Conservation (phyloP, 2,329 filamentous ascomycete genomes). For the Beauveria varroae region DNA sequence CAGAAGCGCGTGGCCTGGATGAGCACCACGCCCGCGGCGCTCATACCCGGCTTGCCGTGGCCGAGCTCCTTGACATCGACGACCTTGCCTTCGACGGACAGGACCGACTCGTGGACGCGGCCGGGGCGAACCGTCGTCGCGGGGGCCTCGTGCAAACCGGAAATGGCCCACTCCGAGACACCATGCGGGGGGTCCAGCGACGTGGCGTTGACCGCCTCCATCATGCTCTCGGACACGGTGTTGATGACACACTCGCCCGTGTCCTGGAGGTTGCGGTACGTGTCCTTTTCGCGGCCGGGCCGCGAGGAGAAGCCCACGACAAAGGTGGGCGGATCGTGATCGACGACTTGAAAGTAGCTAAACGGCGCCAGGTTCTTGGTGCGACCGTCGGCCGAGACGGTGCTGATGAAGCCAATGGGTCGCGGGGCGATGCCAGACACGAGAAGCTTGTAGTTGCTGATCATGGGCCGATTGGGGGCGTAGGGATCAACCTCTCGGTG, state of each 20-base stretch:
- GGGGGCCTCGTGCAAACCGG: constrained; percentile 36
- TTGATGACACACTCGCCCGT: constrained; percentile 71
- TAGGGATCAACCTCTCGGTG: constrained; percentile 76
- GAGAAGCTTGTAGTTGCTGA: constrained; percentile 78
- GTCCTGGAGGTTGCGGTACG: constrained; percentile 62
- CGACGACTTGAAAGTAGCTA: constrained; percentile 71
- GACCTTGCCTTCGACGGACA: constrained; percentile 21
- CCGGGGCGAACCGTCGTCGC: constrained; percentile 19
- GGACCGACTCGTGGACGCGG: constrained; percentile 20
- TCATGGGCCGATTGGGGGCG: constrained; percentile 56
- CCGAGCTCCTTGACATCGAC: constrained; percentile 22
- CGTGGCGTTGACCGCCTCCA: constrained; percentile 74
- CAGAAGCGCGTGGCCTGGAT: constrained; percentile 24
- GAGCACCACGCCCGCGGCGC: constrained; percentile 18
- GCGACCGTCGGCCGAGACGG: constrained; percentile 47
- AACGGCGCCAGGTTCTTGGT: constrained; percentile 70
- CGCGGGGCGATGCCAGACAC: constrained; percentile 74
- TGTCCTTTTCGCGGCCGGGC: constrained; percentile 58
- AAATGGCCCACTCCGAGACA: constrained; percentile 65
- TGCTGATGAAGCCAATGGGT: constrained; percentile 58
- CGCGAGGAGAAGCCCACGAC: constrained; percentile 42
- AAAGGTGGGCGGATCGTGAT: constrained; percentile 77
- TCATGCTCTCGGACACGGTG: constrained; percentile 69
- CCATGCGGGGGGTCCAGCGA: constrained; percentile 68
- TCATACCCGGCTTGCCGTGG: constrained; percentile 17